Evolutionary conservation across 441 rosid species (phyloP), one percentile per base, ranked within the genome.

Genomic region (Syzygium malaccense): DNA sequence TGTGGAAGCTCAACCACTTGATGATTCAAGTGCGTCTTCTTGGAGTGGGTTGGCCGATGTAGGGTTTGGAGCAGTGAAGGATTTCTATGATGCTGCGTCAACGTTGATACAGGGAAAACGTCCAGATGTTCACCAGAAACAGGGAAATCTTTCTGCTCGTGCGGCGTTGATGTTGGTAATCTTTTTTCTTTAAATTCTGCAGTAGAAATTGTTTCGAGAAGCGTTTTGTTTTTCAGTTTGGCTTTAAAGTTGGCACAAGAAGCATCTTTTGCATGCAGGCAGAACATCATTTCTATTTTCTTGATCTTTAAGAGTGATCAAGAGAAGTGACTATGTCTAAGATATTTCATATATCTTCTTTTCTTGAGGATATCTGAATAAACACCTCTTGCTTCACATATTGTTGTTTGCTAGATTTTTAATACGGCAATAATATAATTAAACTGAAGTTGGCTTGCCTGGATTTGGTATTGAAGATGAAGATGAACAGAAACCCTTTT

Each of bases 91-190:
- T 90, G 90, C 90, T 88, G 96, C 96, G 48, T 95, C 98, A 88
- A 88, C 92, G 41, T 87, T 91, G 55, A 89, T 96, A 85, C 93
- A 93, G 91, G 93, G 95, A 86, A 95, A 92, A 92, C 92, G 90
- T 89, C 92, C 92, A 88, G 98, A 94, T 89, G 89, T 89, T 88
- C 91, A 91, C 71, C 95, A 95, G 93, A 94, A 93, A 93, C 96
- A 95, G 89, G 97, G 98, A 90, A 90, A 94, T 90, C 93, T 98
- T 91, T 95, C 99, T 78, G 93, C 91, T 88, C 99, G 99, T 89
- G 98, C 98, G 80, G 98, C 99, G 64, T 98, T 98, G 79, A 96
- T 98, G 99, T 93, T 98, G 96, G 99, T 98, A 96, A 92, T 91
- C 56, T 87, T 85, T 93, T 84, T 55, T 49, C 56, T 14, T 71